Evolutionary conservation across 2,329 filamentous ascomycete genomes (phyloP).

Genomic region (Penicillium sp.): DNA sequence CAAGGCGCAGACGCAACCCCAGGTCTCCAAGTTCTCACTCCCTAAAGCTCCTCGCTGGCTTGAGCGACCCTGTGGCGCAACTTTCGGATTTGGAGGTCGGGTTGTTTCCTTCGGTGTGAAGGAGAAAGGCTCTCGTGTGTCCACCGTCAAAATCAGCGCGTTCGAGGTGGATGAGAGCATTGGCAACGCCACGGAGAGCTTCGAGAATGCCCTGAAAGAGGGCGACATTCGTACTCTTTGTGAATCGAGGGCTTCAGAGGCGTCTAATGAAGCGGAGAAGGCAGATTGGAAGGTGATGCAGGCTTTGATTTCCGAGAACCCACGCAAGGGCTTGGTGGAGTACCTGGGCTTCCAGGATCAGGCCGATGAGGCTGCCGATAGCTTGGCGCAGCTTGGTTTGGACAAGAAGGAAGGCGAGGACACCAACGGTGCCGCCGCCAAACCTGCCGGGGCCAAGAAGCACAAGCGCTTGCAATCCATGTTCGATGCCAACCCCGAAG

Average conservation of each 20-base stretch:
- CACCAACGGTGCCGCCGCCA: slow-evolving; percentile 48
- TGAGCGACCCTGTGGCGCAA: slow-evolving; percentile 77
- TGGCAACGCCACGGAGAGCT: slow-evolving; percentile 78
- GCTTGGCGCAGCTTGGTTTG: slow-evolving; percentile 44
- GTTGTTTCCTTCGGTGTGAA: slow-evolving; percentile 69
- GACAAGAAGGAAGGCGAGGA: slow-evolving; percentile 39
- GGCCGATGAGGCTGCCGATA: slow-evolving; percentile 52
- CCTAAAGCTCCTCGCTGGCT: slow-evolving; percentile 86
- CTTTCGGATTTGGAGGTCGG: slow-evolving; percentile 95
- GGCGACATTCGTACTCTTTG: slow-evolving; percentile 79
- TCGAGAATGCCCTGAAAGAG: slow-evolving; percentile 75
- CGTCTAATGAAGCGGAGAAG: slow-evolving; percentile 85
- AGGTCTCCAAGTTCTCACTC: slow-evolving; percentile 84
- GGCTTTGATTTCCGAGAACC: slow-evolving; percentile 78
- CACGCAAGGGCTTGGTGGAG: slow-evolving; percentile 80
- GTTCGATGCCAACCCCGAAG: slow-evolving; percentile 71
- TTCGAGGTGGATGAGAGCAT: slow-evolving; percentile 86
- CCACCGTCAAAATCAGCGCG: slow-evolving; percentile 78
- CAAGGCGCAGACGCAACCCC: slow-evolving; percentile 86
- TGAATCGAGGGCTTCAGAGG: slow-evolving; percentile 70
- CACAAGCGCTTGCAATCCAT: slow-evolving; percentile 70
- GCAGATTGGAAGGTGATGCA: slow-evolving; percentile 95
- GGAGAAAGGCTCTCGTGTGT: slow-evolving; percentile 64
- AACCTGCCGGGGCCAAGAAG: slow-evolving; percentile 52
- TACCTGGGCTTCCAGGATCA: slow-evolving; percentile 80